A percentile compares a stretch with the other conserved stretches of the same genome.
Evolutionary conservation across 805 yeast species (phyloP).

Genomic region (Danielia oregonensis): DNA sequence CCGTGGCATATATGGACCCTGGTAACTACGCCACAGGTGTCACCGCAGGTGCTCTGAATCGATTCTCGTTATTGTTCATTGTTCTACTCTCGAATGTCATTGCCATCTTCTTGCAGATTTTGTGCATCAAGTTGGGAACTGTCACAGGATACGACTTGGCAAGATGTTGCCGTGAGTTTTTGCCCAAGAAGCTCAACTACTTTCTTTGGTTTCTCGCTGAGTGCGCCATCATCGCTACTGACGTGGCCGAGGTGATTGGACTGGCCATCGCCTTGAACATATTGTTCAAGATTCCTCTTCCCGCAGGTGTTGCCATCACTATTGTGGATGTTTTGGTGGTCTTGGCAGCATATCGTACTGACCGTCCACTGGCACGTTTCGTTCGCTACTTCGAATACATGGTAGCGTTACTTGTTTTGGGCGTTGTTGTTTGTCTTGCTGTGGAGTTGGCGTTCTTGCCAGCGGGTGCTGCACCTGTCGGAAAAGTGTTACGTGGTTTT

Average conservation of each 20-base stretch:
- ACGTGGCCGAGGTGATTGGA: conserved; percentile 52
- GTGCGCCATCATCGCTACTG: conserved; percentile 48
- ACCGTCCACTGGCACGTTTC: conserved; percentile 34
- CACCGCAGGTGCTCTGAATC: conserved; percentile 45
- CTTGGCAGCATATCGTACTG: conserved; percentile 44
- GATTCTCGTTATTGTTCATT: conserved; percentile 40
- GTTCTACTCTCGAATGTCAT: conserved; percentile 41
- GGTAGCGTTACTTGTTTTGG: conserved; percentile 40
- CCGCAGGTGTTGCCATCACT: conserved; percentile 48
- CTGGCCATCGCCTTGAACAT: conserved; percentile 49
- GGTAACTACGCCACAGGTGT: conserved; percentile 50
- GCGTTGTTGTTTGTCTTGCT: conserved; percentile 44
- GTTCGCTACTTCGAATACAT: conserved; percentile 37
- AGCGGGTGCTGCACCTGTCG: conserved; percentile 19
- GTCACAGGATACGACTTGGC: conserved; percentile 49
- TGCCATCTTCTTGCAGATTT: conserved; percentile 43
- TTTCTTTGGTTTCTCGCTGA: conserved; percentile 43
- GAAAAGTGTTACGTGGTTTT: conserved; percentile 41
- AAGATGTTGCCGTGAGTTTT: conserved; percentile 37
- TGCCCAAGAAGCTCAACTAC: conserved; percentile 39
- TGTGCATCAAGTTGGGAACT: conserved; percentile 45
- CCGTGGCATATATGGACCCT: conserved; percentile 52
- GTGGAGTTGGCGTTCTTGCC: conserved; percentile 40
- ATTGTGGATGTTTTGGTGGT: conserved; percentile 44
- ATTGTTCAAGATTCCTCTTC: conserved; percentile 40